Evolutionary conservation across 2,329 filamentous ascomycete species (phyloP), one percentile per base, ranked within the genome.

Genomic region (Fusarium sp.): DNA sequence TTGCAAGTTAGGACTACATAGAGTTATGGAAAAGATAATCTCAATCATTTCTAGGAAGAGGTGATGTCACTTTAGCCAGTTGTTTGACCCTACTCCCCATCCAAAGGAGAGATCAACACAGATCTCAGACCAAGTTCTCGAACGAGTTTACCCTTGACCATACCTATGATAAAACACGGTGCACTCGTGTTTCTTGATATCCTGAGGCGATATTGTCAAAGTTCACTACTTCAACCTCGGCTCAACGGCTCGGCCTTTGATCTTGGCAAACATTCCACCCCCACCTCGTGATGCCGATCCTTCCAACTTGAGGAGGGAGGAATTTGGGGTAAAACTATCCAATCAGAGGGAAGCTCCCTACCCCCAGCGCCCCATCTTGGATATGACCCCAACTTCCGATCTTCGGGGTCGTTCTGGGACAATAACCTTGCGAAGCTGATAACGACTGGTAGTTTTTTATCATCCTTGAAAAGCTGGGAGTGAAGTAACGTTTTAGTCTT

Each of bases 1-100:
- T 81, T 11, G 53, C 36, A 33, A 33, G 42, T 16, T 58, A 62
- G 36, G 46, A 33, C 29, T 4, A 59, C 8, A 38, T 9, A 24
- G 3, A 14, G 14, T 42, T 42, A 10, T 9, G 17, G 8, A 24
- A 38, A 10, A 8, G 20, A 46, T 14, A 24, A 8, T 22, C 20
- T 46, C 20, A 22, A 46, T 9, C 22, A 46, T 24, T 22, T 10
- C 20, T 8, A 1, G 14, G 4, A 46, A 24, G 6, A 24, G 20
- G 24, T 14, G 24, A 9, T 24, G 12, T 24, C 14, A 22, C 42
- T 24, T 46, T 24, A 14, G 20, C n/a, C 12, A 24, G 12, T 24
- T 46, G 4, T 46, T 9, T 36, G 31, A 24, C 7, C 4, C 20
- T 44, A 24, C 16, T 33, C 31, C 31, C 12, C 22, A 14, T 24